Evolutionary conservation across 2,329 filamentous ascomycete species (phyloP).

Genomic region (Fragosphaeria purpurea): DNA sequence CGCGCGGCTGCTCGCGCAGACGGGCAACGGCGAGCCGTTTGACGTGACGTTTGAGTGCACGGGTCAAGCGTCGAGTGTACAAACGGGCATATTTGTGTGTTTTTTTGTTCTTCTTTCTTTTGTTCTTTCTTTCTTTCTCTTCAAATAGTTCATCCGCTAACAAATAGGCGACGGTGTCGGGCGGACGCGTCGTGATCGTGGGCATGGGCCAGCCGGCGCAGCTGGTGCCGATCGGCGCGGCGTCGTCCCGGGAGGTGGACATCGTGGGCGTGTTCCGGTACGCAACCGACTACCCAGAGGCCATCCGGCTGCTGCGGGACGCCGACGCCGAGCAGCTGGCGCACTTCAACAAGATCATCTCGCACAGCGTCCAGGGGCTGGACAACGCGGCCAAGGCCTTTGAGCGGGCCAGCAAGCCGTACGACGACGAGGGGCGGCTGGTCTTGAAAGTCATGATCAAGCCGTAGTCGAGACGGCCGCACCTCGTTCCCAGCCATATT

Average conservation of each 20-base stretch:
- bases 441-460: constrained; percentile 66
- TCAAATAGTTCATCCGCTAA: background rate
- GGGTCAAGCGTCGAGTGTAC: constrained; percentile 65
- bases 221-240: constrained; percentile 57
- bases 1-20: constrained; percentile 21
- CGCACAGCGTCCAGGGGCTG: constrained; percentile 58
- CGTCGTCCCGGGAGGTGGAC: constrained; percentile 60
- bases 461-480: background rate
- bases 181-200: constrained; percentile 59
- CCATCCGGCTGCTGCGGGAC: constrained; percentile 41
- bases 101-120: background rate
- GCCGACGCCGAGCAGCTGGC: constrained; percentile 41
- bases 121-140: too few species aligned
- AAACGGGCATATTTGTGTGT: constrained; percentile 59
- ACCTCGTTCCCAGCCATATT: too few species aligned
- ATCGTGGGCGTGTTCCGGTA: constrained; percentile 64
- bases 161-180: constrained; percentile 48
- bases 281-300: constrained; percentile 58
- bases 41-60: constrained; percentile 65
- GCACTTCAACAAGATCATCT: constrained; percentile 57
- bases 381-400: constrained; percentile 55
- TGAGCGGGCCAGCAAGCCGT: constrained; percentile 59
- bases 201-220: constrained; percentile 64
- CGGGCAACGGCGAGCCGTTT: constrained; percentile 48
- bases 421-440: constrained; percentile 58